These are phyloP conservation scores for Calamus simplicifolius DNA, from an alignment of 176 grass and related monocot species.

Conservation along the genomic window DNA sequence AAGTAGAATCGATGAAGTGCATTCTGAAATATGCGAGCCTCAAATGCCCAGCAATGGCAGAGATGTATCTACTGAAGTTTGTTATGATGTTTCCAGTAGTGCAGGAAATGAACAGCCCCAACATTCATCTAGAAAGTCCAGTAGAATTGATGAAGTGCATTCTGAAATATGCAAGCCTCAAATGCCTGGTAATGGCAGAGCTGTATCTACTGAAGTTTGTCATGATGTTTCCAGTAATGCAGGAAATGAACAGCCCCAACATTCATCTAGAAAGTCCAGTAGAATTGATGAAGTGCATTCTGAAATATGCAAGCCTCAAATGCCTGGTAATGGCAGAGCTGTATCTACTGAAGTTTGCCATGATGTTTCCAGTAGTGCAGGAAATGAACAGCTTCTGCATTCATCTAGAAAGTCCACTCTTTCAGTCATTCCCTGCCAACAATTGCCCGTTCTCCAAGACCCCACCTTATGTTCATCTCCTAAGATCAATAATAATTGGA, in stretches of 20 bases:
- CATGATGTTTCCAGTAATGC: neutral
- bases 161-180: no score
- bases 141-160: no score
- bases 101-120: conserved; percentile 19
- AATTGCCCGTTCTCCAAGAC: conserved; percentile 36
- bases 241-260: conserved; percentile 17
- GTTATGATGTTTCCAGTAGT: neutral
- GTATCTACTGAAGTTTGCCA: no score
- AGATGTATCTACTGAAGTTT: neutral
- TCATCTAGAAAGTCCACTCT: conserved; percentile 35
- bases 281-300: no score
- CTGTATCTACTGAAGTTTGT: neutral
- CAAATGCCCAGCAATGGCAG: neutral
- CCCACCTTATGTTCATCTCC: conserved; percentile 84
- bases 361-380: neutral
- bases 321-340: no score
- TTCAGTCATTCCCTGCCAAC: conserved; percentile 35
- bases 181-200: no score
- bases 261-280: no score
- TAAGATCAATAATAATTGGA: conserved; percentile 51
- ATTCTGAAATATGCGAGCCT: conserved; percentile 15
- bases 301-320: no score
- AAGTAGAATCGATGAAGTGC: conserved; percentile 15
- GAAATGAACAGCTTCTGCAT: conserved; percentile 16
- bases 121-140: conserved; percentile 1